Base-by-base conservation (phyloP, 441 rosid species). In the Jatropha multifida region DNA sequence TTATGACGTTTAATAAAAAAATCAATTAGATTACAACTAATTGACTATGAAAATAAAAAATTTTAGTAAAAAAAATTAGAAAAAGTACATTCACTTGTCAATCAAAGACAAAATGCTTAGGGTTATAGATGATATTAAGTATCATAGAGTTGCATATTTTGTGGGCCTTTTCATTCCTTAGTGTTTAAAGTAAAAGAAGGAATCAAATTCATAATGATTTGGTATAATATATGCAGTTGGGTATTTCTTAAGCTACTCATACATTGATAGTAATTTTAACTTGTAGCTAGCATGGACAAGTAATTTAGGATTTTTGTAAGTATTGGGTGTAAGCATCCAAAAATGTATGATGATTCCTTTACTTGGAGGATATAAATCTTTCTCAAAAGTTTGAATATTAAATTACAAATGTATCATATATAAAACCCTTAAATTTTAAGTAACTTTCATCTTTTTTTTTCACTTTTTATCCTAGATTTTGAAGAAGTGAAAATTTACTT, bases 321-420 rank as follows among this genome's bases (percentile, higher is more conserved):
- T 37, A 63, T 73, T 58, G 55, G 55, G 62, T 66, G 61, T 7
- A 14, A 9, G 62, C 74, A 32, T 76, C 76, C 80, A 44, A 76
- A 62, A 46, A 69, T 37, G 18, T 48, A 73, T 78, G 71, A 76
- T 76, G 78, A 62, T 78, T 69, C 74, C 79, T 76, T 83, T 56
- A 79, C 86, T 83, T 83, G 67, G 61, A 27, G 81, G 74, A 42
- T 62, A 73, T 58, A 74, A 75, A 75, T 75, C 78, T 58, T 40
- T 40, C 58, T 41, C 37, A 49, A 42, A 54, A 61, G 71, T 68
- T 61, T 69, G 69, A 75, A 27, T 46, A 46, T n/a, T 48, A 6
- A 11, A 62, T 13, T 52, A 14, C 20, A 17, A 65, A 69, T 11
- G 38, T 23, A 59, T 26, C 11, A 4, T 17, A 4, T 17, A 18